Conservation (phyloP, 2,329 filamentous ascomycete species). For the Cladorrhinum sp. region DNA sequence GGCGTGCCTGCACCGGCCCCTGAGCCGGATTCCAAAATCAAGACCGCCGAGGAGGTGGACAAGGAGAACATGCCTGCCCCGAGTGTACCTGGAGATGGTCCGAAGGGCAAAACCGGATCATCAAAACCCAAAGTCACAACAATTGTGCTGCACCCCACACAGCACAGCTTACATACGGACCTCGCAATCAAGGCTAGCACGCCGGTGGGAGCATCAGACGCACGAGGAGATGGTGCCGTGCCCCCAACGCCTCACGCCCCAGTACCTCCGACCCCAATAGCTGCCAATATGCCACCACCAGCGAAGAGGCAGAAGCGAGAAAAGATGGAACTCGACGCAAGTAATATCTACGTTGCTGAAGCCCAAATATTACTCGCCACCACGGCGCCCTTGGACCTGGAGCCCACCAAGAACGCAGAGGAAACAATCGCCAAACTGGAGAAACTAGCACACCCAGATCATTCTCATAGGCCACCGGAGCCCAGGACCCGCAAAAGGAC, state of each 20-base stretch:
- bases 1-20: conserved; percentile 27
- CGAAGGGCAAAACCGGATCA: conserved; percentile 41
- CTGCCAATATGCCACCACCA: conserved; percentile 56
- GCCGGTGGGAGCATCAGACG: conserved; percentile 48
- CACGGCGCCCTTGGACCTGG: conserved; percentile 70
- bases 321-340: conserved; percentile 72
- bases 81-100: conserved; percentile 44
- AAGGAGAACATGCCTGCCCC: conserved; percentile 59
- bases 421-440: conserved; percentile 72
- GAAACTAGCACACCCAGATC: conserved; percentile 70
- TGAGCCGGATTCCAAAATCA: conserved; percentile 38
- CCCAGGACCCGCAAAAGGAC: conserved; percentile 92
- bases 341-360: conserved; percentile 72
- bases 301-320: conserved; percentile 67
- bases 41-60: conserved; percentile 43
- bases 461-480: conserved; percentile 71
- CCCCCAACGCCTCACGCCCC: conserved; percentile 65
- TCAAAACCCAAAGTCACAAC: conserved; percentile 68
- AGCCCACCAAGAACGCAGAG: conserved; percentile 66
- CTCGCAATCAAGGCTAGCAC: conserved; percentile 73
- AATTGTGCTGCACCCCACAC: conserved; percentile 80
- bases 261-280: conserved; percentile 60
- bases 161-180: conserved; percentile 71
- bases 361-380: conserved; percentile 71
- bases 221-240: conserved; percentile 44